A percentile compares a stretch with the other conserved stretches of the same genome.
Evolutionary conservation across 441 rosid species (phyloP).

Genomic region (Gossypium davidsonii): DNA sequence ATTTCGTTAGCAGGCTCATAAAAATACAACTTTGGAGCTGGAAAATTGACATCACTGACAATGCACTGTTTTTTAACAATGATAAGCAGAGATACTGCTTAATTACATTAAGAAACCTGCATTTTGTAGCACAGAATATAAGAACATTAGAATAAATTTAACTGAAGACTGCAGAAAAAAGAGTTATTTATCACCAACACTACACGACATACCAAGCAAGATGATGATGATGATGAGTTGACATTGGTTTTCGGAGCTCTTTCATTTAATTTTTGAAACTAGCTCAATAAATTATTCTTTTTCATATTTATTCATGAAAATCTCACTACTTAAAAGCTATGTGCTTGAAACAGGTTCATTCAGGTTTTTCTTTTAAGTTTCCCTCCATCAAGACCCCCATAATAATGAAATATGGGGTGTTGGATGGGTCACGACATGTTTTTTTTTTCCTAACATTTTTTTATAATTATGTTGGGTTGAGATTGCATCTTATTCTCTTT

Average conservation of each 20-base stretch:
- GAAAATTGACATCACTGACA: conserved; percentile 91
- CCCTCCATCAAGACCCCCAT: neutral
- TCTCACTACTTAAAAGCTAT: neutral
- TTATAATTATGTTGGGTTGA: too few species aligned
- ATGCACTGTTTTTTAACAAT: conserved; percentile 86
- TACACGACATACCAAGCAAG: neutral
- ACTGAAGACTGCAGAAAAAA: neutral
- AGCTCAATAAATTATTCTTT: neutral
- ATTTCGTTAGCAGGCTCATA: conserved; percentile 62
- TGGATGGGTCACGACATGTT: neutral
- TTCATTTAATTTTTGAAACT: neutral
- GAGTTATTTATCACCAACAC: neutral
- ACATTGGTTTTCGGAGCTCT: neutral
- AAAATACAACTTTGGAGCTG: conserved; percentile 95
- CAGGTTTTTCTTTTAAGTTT: neutral
- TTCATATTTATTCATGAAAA: neutral
- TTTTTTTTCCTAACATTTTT: too few species aligned
- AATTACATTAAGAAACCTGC: conserved; percentile 84
- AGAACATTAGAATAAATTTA: neutral
- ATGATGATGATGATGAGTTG: neutral
- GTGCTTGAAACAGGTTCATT: neutral
- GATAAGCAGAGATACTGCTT: conserved; percentile 93
- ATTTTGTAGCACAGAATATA: conserved; percentile 18
- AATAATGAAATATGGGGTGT: neutral
- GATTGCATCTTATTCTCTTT: too few species aligned